phyloP scores from a whole-genome alignment of 2,329 filamentous ascomycete genomes.

The Trichoderma sp. region DNA sequence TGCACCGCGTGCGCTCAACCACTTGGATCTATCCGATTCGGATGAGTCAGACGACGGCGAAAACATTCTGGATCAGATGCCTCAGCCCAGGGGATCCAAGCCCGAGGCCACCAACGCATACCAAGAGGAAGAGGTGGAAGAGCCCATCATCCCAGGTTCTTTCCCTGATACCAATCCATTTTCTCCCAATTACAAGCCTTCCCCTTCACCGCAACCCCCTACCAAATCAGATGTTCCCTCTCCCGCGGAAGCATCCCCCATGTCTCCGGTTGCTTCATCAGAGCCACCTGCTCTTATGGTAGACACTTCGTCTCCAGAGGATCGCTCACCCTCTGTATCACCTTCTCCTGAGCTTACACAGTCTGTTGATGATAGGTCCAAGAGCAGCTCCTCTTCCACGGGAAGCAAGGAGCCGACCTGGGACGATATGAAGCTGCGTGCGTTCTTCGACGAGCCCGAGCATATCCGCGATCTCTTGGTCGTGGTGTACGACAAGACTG shows the following conservation, averaged over 20 bases:
- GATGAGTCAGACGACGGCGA: constrained; percentile 55
- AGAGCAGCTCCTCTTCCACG: constrained; percentile 38
- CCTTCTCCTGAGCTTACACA: constrained; percentile 61
- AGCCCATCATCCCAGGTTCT: constrained; percentile 38
- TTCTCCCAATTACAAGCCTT: constrained; percentile 33
- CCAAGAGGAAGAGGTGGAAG: constrained; percentile 26
- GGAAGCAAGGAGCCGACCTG: constrained; percentile 54
- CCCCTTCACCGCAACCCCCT: constrained; percentile 23
- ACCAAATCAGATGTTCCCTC: constrained; percentile 25
- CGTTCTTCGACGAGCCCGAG: constrained; percentile 85
- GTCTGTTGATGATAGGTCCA: constrained; percentile 38
- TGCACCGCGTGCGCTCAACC: constrained; percentile 48
- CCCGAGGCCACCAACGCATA: constrained; percentile 22
- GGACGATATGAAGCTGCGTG: constrained; percentile 81
- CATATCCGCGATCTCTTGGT: constrained; percentile 87
- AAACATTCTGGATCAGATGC: constrained; percentile 31
- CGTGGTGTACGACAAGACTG: constrained; percentile 88
- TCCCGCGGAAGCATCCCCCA: not conserved
- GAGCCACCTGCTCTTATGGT: constrained; percentile 65
- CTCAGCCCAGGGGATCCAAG: constrained; percentile 18
- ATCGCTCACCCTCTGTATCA: constrained; percentile 60
- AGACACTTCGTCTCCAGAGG: constrained; percentile 69
- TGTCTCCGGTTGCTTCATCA: constrained; percentile 35
- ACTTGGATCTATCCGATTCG: constrained; percentile 68
- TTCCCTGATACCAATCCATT: constrained; percentile 42